A percentile compares a stretch with the other conserved stretches of the same genome.
These are phyloP conservation scores for Ceratocystis colombiana DNA, from an alignment of 2,329 filamentous ascomycete genomes.

Conservation along the genomic window DNA sequence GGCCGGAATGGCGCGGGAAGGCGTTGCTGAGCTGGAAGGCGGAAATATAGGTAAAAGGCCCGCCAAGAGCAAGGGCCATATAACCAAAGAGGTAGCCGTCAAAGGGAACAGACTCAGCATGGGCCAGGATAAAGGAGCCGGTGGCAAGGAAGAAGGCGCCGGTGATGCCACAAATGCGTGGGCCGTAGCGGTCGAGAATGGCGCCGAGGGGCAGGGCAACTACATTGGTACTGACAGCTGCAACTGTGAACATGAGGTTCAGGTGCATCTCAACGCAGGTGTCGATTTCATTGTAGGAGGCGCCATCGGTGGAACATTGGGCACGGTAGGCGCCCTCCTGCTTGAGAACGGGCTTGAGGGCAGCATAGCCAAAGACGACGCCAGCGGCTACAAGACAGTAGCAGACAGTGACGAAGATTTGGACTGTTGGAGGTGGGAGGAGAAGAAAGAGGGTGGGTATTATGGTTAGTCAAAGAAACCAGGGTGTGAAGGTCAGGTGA, in stretches of 20 bases:
- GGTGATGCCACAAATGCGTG: slow-evolving; percentile 61
- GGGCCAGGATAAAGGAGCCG: slow-evolving; percentile 65
- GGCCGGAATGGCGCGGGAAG: slow-evolving; percentile 63
- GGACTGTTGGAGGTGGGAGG: slow-evolving; percentile 30
- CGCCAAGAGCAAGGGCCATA: slow-evolving; percentile 64
- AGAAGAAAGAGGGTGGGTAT: background rate
- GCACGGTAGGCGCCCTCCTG: slow-evolving; percentile 60
- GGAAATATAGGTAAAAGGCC: slow-evolving; percentile 72
- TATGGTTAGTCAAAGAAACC: slow-evolving; percentile 2
- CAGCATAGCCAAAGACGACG: slow-evolving; percentile 74
- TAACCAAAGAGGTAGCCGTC: slow-evolving; percentile 69
- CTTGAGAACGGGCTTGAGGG: slow-evolving; percentile 71
- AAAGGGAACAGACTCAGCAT: slow-evolving; percentile 53
- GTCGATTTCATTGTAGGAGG: slow-evolving; percentile 30
- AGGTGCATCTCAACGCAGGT: slow-evolving; percentile 52
- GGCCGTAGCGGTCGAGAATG: slow-evolving; percentile 73
- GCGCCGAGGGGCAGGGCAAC: slow-evolving; percentile 76
- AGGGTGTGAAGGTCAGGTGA: background rate
- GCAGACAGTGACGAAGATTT: slow-evolving; percentile 34
- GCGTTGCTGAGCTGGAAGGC: slow-evolving; percentile 78
- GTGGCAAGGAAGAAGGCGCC: slow-evolving; percentile 57
- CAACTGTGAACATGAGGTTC: slow-evolving; percentile 88
- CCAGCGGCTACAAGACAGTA: slow-evolving; percentile 45
- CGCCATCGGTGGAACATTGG: slow-evolving; percentile 39
- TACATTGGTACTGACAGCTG: slow-evolving; percentile 79